phyloP scores from a whole-genome alignment of 768 basidiomycete species.

The Cubamyces lactineus region DNA sequence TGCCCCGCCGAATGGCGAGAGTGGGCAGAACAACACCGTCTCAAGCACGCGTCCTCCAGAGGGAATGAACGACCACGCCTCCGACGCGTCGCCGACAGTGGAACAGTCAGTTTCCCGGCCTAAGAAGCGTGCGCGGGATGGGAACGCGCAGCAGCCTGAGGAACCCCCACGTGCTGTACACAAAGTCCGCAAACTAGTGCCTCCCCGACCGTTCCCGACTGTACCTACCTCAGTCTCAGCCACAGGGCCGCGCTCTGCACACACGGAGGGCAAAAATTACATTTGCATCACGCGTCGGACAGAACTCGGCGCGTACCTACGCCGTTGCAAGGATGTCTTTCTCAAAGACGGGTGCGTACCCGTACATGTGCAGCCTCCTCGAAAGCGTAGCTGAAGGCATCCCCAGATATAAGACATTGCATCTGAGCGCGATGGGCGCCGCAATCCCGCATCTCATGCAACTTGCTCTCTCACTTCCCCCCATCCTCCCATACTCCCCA shows the following conservation, averaged over 20 bases:
- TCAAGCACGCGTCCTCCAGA: neutral
- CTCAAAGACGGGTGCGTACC: slow-evolving; percentile 67
- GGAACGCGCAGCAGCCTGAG: neutral
- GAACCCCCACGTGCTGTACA: slow-evolving; percentile 19
- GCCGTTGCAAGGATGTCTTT: slow-evolving; percentile 74
- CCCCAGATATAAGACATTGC: slow-evolving; percentile 68
- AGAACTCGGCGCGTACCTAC: slow-evolving; percentile 69
- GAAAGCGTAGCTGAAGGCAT: neutral
- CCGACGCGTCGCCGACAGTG: neutral
- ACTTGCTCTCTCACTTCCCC: slow-evolving; percentile 70
- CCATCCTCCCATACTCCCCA: slow-evolving; percentile 65
- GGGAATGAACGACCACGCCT: neutral
- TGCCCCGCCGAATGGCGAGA: neutral
- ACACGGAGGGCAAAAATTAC: slow-evolving; percentile 78
- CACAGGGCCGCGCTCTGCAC: slow-evolving; percentile 79
- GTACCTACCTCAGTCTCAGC: slow-evolving; percentile 76
- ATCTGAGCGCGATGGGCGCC: slow-evolving; percentile 84
- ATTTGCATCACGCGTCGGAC: slow-evolving; percentile 83
- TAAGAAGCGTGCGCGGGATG: neutral
- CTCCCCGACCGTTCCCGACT: slow-evolving; percentile 75
- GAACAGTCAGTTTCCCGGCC: neutral
- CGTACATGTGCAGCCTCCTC: neutral
- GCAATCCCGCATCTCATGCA: slow-evolving; percentile 83
- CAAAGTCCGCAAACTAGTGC: slow-evolving; percentile 66
- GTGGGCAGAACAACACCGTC: neutral